phyloP scores from a whole-genome alignment of 169 alveolate genomes.

The Plasmodium ovale region DNA sequence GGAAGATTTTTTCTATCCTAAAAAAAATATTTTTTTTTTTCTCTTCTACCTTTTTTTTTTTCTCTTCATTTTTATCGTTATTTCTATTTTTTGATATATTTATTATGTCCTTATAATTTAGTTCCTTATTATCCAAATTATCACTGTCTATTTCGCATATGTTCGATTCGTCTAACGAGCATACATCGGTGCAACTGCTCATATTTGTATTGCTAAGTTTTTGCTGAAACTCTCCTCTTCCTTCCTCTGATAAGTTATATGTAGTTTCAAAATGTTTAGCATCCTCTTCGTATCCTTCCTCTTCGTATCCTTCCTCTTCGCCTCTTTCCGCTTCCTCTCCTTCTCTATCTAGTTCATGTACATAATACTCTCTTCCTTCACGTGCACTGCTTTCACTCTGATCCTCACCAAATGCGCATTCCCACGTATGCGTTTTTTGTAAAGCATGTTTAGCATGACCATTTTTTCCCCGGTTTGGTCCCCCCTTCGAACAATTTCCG shows the following conservation, averaged over 20 bases:
- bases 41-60: neutral
- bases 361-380: neutral
- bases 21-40: constrained; percentile 25
- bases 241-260: too few relatives aligned
- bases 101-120: constrained; percentile 44
- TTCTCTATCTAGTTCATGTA: too few relatives aligned
- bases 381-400: neutral
- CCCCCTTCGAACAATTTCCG: too few relatives aligned
- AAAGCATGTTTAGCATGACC: neutral
- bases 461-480: neutral
- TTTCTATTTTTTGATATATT: constrained; percentile 2
- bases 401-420: too few relatives aligned
- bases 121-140: neutral
- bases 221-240: too few relatives aligned
- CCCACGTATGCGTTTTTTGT: too few relatives aligned
- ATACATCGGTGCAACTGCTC: neutral
- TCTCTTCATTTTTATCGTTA: constrained; percentile 1
- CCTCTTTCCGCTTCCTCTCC: too few relatives aligned
- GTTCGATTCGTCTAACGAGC: constrained; percentile 9
- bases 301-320: too few relatives aligned
- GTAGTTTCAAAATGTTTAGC: too few relatives aligned
- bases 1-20: constrained; percentile 52
- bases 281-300: too few relatives aligned
- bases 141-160: constrained; percentile 25
- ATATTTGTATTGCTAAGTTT: too few relatives aligned